Percentiles rank a stretch among this genome's conserved stretches.
These are phyloP conservation scores for Cladosporium oxysporum DNA, from an alignment of 2,329 filamentous ascomycete species.

Conservation along the genomic window DNA sequence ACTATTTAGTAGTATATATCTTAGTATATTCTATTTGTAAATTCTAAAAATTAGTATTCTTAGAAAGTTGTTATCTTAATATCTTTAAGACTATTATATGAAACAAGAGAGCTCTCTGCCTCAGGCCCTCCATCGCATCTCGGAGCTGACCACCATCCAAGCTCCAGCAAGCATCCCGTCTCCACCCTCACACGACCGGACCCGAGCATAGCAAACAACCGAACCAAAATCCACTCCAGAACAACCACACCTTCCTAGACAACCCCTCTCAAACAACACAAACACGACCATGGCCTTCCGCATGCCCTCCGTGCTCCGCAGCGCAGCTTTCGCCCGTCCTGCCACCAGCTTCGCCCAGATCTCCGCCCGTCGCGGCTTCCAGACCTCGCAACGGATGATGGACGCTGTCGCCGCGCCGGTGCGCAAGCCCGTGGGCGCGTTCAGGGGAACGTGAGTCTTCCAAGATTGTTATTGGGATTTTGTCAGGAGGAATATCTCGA, in stretches of 20 bases:
- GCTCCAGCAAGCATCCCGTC: slow-evolving; percentile 1
- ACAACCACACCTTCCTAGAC: background rate
- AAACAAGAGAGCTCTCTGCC: too few species aligned
- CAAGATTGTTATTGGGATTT: background rate
- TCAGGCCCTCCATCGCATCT: background rate
- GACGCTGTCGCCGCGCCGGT: slow-evolving; percentile 44
- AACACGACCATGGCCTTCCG: slow-evolving; percentile 47
- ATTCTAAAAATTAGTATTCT: too few species aligned
- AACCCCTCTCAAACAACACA: background rate
- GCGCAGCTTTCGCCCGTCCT: slow-evolving; percentile 24
- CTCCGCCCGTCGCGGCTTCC: slow-evolving; percentile 36
- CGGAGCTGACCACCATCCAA: slow-evolving; percentile 7
- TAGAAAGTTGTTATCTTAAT: too few species aligned
- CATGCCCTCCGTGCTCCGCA: slow-evolving; percentile 43
- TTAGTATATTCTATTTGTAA: too few species aligned
- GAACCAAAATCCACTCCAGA: background rate
- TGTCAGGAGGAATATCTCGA: background rate
- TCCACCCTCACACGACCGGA: slow-evolving; percentile 6
- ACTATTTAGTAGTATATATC: too few species aligned
- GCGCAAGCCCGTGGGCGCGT: slow-evolving; percentile 69
- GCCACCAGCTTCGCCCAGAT: slow-evolving; percentile 8
- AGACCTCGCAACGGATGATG: slow-evolving; percentile 34
- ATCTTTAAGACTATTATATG: too few species aligned
- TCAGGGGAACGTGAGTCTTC: slow-evolving; percentile 66
- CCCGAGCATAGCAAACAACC: slow-evolving; percentile 6